These are phyloP conservation scores for Penicillium desertorum DNA, from an alignment of 495 filamentous ascomycete species.

Conservation along the genomic window DNA sequence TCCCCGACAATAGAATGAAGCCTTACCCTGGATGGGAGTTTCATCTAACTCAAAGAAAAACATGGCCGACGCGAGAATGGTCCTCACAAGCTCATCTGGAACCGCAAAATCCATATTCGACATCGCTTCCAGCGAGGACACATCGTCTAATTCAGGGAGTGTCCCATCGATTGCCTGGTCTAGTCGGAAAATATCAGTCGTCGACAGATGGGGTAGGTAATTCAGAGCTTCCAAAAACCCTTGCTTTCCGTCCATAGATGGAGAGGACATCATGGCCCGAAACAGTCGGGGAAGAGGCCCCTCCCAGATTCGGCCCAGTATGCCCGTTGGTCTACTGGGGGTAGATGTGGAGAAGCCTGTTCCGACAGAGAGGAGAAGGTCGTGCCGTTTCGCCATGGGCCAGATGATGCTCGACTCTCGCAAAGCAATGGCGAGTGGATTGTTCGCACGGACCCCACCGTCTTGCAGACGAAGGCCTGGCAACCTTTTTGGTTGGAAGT, in stretches of 20 bases:
- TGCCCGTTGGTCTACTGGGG: too few species aligned
- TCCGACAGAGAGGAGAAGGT: conserved; percentile 5
- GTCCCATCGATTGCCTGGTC: not conserved
- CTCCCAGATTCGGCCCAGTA: not conserved
- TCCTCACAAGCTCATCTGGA: not conserved
- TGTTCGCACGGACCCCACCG: conserved; percentile 7
- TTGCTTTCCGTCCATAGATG: conserved; percentile 7
- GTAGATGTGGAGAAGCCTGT: not conserved
- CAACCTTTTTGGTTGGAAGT: conserved; percentile 1
- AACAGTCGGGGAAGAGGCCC: conserved; percentile 1
- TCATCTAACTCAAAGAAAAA: not conserved
- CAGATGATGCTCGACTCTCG: too few species aligned
- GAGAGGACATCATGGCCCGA: conserved; percentile 2
- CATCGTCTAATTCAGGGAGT: not conserved
- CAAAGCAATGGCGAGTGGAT: conserved; percentile 4
- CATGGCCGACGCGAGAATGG: not conserved
- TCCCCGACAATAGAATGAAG: not conserved
- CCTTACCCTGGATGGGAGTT: too few species aligned
- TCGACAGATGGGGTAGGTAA: not conserved
- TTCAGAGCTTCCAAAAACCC: conserved; percentile 8
- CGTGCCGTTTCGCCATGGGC: not conserved
- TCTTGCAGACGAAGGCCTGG: conserved; percentile 2
- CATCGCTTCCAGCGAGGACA: not conserved
- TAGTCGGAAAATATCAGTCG: not conserved
- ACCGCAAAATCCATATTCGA: not conserved